Conservation (phyloP, 2,329 filamentous ascomycete species). For the Claviceps maximensis region DNA sequence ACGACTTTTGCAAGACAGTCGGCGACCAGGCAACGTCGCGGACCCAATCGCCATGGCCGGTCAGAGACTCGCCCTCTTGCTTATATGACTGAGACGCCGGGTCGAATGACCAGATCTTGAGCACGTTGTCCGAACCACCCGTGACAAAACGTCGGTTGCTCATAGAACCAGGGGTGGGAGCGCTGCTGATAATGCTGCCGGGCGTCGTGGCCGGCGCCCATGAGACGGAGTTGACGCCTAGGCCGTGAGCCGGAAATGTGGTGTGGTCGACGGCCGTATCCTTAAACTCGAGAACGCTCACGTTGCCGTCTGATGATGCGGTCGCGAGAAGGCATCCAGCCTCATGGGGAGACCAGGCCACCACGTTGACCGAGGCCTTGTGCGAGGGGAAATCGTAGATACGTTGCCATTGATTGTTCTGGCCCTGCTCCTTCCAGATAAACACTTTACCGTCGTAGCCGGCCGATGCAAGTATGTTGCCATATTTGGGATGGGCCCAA, state of each 20-base stretch:
- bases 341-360: conserved; percentile 96
- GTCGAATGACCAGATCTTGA: conserved; percentile 88
- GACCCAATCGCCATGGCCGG: conserved; percentile 90
- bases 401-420: conserved; percentile 57
- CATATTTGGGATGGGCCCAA: conserved; percentile 97
- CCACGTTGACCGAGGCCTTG: conserved; percentile 92
- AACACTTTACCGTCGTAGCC: conserved; percentile 97
- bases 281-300: conserved; percentile 91
- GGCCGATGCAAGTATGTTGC: conserved; percentile 90
- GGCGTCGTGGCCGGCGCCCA: conserved; percentile 84
- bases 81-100: conserved; percentile 46
- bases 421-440: conserved; percentile 83
- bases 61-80: conserved; percentile 49
- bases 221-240: conserved; percentile 89
- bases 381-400: conserved; percentile 90
- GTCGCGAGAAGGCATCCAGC: conserved; percentile 88
- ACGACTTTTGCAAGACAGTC: conserved; percentile 86
- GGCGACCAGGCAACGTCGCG: conserved; percentile 95
- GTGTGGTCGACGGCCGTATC: conserved; percentile 86
- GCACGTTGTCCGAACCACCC: conserved; percentile 81
- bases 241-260: conserved; percentile 81
- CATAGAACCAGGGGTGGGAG: conserved; percentile 42
- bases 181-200: conserved; percentile 70
- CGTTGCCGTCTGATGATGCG: conserved; percentile 85
- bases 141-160: conserved; percentile 79